Evolutionary conservation across 176 grass and related monocot species (phyloP).

Genomic region (Bothriochloa decipiens): DNA sequence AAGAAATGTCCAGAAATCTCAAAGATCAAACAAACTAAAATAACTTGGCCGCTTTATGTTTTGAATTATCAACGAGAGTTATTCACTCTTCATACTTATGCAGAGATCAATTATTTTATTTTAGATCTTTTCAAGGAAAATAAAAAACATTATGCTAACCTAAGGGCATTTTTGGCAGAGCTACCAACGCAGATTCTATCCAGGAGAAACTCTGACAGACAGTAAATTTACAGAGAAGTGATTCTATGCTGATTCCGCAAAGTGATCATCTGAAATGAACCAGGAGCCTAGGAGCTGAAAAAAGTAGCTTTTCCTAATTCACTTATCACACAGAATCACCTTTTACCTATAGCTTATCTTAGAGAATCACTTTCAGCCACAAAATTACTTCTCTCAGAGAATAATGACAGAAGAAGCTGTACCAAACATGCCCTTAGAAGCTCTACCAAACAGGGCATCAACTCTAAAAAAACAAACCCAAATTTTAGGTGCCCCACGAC

Average conservation of each 20-base stretch:
- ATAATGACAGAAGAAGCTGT: not conserved
- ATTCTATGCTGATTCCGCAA: not conserved
- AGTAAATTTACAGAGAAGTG: not conserved
- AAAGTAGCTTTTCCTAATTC: not conserved
- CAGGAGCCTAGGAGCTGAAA: not conserved
- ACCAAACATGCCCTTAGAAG: not conserved
- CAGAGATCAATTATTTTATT: not conserved
- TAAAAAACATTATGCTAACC: not conserved
- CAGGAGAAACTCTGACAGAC: not conserved
- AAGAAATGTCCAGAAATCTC: constrained; percentile 18
- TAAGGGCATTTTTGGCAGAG: not conserved
- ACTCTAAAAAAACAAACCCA: not conserved
- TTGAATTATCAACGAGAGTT: not conserved
- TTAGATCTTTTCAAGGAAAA: not conserved
- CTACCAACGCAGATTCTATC: not conserved
- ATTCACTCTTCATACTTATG: not conserved
- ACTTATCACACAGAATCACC: not conserved
- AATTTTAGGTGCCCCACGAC: not conserved
- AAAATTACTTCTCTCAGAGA: not conserved
- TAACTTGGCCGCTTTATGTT: not conserved
- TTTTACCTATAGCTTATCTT: not conserved
- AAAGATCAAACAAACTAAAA: constrained; percentile 1
- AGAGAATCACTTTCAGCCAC: not conserved
- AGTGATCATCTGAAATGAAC: not conserved
- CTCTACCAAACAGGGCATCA: not conserved